A percentile compares a stretch with the other conserved stretches of the same genome.
phyloP scores from a whole-genome alignment of 345 rosid genomes.

The Syzygium aqueum region DNA sequence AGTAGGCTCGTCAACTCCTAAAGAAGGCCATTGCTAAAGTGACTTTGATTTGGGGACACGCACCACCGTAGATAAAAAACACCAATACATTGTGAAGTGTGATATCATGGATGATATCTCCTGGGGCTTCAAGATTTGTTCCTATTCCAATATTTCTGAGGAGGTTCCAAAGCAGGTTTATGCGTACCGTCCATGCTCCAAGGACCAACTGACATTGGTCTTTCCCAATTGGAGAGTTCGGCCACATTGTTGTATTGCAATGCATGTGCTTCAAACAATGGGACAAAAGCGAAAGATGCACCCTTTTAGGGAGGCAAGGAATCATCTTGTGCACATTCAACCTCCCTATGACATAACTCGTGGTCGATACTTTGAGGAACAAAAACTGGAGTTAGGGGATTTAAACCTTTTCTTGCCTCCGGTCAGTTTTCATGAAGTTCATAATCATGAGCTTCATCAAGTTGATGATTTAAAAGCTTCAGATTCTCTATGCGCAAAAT shows the following conservation, averaged over 20 bases:
- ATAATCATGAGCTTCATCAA: no score
- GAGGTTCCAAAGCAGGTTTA: conserved; percentile 4
- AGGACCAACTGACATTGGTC: not conserved
- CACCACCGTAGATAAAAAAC: not conserved
- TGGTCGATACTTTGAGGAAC: conserved; percentile 24
- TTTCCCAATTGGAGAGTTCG: no score
- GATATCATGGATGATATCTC: not conserved
- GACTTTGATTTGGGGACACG: not conserved
- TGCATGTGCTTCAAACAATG: not conserved
- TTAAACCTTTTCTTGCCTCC: no score
- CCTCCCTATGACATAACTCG: not conserved
- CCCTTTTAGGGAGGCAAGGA: not conserved
- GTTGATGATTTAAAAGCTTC: no score
- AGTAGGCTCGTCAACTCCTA: conserved; percentile 6
- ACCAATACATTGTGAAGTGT: not conserved
- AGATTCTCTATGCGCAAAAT: no score
- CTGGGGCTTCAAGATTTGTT: not conserved
- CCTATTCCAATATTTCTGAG: not conserved
- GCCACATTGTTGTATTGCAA: no score
- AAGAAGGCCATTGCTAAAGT: not conserved
- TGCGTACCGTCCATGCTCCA: not conserved
- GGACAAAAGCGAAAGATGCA: conserved; percentile 11
- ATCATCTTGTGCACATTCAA: no score
- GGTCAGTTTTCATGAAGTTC: no score
- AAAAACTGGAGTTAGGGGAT: conserved; percentile 40